phyloP scores from a whole-genome alignment of 129 eudicot species.

The Flaveria linearis region DNA sequence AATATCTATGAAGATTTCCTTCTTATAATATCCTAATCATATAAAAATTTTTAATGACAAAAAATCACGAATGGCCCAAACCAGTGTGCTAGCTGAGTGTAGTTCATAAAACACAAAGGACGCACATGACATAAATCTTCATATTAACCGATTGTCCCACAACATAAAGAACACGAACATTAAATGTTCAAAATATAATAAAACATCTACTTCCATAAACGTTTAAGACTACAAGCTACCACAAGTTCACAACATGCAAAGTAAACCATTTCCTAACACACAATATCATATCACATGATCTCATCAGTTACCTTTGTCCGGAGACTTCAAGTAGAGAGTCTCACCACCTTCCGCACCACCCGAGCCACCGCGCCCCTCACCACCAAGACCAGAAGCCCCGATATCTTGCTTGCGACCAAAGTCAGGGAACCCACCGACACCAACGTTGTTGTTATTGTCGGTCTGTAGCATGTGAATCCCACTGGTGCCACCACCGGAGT shows the following conservation, averaged over 20 bases:
- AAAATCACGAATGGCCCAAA: too few species aligned
- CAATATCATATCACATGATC: neutral
- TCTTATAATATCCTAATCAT: too few species aligned
- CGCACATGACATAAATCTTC: too few species aligned
- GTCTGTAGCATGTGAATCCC: constrained; percentile 67
- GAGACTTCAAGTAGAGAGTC: constrained; percentile 52
- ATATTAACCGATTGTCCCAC: neutral
- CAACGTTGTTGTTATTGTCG: constrained; percentile 39
- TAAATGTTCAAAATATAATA: neutral
- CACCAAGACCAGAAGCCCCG: constrained; percentile 13
- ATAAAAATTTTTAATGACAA: too few species aligned
- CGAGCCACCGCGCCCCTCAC: constrained; percentile 38
- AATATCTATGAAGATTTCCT: too few species aligned
- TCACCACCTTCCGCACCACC: constrained; percentile 50
- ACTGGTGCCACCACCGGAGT: constrained; percentile 44
- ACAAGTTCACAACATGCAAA: constrained; percentile 10
- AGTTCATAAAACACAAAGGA: too few species aligned
- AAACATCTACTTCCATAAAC: constrained; percentile 16
- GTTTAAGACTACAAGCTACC: constrained; percentile 5
- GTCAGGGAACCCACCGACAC: constrained; percentile 44
- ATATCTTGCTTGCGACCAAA: constrained; percentile 52
- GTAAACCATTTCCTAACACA: neutral
- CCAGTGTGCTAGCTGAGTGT: too few species aligned
- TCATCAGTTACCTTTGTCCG: constrained; percentile 51
- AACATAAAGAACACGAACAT: neutral